Evolutionary conservation across 176 grass and related monocot genomes (phyloP).

Genomic region (Musa schizocarpa): DNA sequence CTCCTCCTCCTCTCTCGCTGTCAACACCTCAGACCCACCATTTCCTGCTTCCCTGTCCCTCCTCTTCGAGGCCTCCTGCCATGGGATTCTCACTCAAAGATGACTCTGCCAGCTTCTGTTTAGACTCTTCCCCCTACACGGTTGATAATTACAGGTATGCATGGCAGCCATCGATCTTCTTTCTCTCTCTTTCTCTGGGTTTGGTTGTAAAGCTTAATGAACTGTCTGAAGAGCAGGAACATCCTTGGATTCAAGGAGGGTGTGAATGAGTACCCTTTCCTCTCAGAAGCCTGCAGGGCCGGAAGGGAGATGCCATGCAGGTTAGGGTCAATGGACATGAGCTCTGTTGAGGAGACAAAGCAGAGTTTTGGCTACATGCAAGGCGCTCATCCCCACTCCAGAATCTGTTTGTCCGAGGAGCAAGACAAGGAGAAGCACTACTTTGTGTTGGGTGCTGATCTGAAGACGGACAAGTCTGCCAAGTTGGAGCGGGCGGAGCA

Average conservation of each 20-base stretch:
- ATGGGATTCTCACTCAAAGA: neutral
- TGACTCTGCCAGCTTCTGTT: neutral
- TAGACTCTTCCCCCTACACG: conserved; percentile 4
- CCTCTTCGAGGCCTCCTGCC: conserved; percentile 2
- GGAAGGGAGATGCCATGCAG: neutral
- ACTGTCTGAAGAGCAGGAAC: neutral
- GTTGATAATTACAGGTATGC: conserved; percentile 26
- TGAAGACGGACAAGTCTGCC: conserved; percentile 12
- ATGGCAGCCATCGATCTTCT: neutral
- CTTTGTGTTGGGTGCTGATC: conserved; percentile 18
- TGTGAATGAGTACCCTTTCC: conserved; percentile 8
- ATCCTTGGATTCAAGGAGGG: conserved; percentile 15
- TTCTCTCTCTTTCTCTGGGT: neutral
- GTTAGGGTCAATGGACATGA: no score
- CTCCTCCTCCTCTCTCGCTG: conserved; percentile 5
- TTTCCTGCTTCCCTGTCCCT: conserved; percentile 2
- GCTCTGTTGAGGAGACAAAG: neutral
- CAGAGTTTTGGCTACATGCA: conserved; percentile 3
- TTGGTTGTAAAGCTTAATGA: neutral
- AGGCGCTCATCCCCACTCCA: conserved; percentile 2
- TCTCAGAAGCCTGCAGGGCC: neutral
- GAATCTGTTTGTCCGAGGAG: conserved; percentile 13
- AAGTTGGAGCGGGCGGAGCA: neutral
- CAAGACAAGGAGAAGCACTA: conserved; percentile 15
- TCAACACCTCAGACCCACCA: neutral